These are phyloP conservation scores for Hypoxylon cercidicola DNA, from an alignment of 495 filamentous ascomycete species.

Conservation along the genomic window DNA sequence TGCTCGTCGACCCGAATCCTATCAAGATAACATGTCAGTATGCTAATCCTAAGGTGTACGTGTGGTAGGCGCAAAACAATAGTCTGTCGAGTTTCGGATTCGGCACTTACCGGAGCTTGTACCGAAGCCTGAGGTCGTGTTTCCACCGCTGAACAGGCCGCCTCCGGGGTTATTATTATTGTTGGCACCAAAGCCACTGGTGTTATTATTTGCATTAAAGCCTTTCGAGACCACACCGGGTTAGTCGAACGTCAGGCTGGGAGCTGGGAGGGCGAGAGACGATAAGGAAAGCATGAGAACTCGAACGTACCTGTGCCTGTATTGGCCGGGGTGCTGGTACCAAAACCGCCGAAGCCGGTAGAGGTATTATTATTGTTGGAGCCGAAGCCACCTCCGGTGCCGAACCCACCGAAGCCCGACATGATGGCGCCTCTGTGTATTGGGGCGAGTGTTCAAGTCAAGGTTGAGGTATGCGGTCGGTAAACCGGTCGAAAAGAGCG, in stretches of 20 bases:
- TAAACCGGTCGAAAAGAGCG: slow-evolving; percentile 29
- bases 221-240: slow-evolving; percentile 49
- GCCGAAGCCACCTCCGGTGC: slow-evolving; percentile 50
- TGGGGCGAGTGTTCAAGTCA: slow-evolving; percentile 12
- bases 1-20: slow-evolving; percentile 51
- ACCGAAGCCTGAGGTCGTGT: slow-evolving; percentile 40
- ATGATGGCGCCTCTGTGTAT: slow-evolving; percentile 51
- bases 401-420: slow-evolving; percentile 55
- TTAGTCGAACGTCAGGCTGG: slow-evolving; percentile 43
- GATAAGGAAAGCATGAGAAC: too few species aligned
- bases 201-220: slow-evolving; percentile 65
- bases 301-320: slow-evolving; percentile 45
- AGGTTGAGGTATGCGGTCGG: slow-evolving; percentile 25
- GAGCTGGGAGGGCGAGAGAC: slow-evolving; percentile 15
- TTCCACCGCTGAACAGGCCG: slow-evolving; percentile 57
- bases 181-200: slow-evolving; percentile 46
- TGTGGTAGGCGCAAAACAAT: neutral
- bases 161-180: slow-evolving; percentile 46
- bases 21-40: slow-evolving; percentile 36
- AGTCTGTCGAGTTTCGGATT: slow-evolving; percentile 53
- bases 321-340: slow-evolving; percentile 44
- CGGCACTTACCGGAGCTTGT: slow-evolving; percentile 54
- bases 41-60: neutral
- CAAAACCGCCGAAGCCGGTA: slow-evolving; percentile 61
- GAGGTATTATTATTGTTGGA: slow-evolving; percentile 66